Conservation (phyloP, 306 rosid genomes). For the Ormosia emarginata region DNA sequence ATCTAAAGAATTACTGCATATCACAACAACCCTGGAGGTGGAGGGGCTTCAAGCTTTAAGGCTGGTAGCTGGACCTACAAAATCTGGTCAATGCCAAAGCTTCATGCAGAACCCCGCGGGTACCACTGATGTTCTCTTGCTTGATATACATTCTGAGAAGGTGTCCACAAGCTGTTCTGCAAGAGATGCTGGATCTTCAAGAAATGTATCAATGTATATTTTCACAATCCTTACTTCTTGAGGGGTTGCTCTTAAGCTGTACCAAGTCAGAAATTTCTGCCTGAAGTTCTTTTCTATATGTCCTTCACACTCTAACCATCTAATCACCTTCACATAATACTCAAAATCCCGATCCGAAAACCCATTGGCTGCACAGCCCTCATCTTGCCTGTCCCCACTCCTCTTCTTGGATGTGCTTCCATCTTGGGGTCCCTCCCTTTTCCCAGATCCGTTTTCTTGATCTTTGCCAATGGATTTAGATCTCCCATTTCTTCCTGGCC, state of each 20-base stretch:
- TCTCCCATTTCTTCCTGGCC: slow-evolving; percentile 60
- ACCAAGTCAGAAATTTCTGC: slow-evolving; percentile 96
- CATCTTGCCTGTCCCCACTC: slow-evolving; percentile 53
- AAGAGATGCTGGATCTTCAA: slow-evolving; percentile 79
- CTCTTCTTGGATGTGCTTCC: slow-evolving; percentile 79
- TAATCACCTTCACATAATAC: slow-evolving; percentile 83
- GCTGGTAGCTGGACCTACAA: slow-evolving; percentile 24
- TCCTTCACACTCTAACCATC: slow-evolving; percentile 93
- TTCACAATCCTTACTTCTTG: slow-evolving; percentile 81
- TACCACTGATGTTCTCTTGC: slow-evolving; percentile 64
- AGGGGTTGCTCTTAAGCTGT: slow-evolving; percentile 77
- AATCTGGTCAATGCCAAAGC: slow-evolving; percentile 73
- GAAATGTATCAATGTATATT: slow-evolving; percentile 69
- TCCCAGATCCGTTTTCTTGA: slow-evolving; percentile 54
- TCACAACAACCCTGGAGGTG: slow-evolving; percentile 26
- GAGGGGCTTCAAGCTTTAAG: slow-evolving; percentile 22
- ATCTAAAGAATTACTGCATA: slow-evolving; percentile 48
- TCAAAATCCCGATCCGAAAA: slow-evolving; percentile 60
- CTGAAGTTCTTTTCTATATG: slow-evolving; percentile 90
- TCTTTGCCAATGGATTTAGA: slow-evolving; percentile 64
- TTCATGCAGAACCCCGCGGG: slow-evolving; percentile 88
- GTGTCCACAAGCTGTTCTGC: slow-evolving; percentile 96
- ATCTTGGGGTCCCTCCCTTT: slow-evolving; percentile 65
- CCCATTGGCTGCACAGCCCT: slow-evolving; percentile 42
- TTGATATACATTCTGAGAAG: slow-evolving; percentile 75